phyloP scores from a whole-genome alignment of 2,329 filamentous ascomycete genomes.

The Fusarium sp. region DNA sequence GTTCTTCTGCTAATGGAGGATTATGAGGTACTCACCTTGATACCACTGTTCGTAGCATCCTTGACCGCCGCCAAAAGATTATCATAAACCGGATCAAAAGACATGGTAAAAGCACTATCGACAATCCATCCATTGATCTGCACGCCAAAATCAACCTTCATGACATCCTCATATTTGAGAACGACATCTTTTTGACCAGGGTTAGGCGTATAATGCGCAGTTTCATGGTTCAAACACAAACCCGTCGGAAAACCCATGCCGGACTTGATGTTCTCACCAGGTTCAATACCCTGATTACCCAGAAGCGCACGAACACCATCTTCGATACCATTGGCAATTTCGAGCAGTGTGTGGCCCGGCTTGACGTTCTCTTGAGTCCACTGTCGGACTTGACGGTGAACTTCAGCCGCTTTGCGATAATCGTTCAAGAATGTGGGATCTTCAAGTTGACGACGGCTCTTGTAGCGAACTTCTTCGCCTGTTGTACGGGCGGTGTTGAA shows the following conservation, averaged over 20 bases:
- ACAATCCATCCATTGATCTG: constrained; percentile 82
- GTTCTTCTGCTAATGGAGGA: fast-evolving
- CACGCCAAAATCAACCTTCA: constrained; percentile 83
- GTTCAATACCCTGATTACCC: constrained; percentile 77
- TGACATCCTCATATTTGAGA: constrained; percentile 74
- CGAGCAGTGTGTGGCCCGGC: constrained; percentile 78
- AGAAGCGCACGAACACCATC: constrained; percentile 79
- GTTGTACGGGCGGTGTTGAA: constrained; percentile 41
- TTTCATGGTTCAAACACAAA: constrained; percentile 81
- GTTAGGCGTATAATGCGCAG: constrained; percentile 86
- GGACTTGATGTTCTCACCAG: constrained; percentile 78
- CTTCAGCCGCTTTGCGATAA: constrained; percentile 82
- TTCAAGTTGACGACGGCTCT: constrained; percentile 41
- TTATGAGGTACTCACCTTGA: constrained; percentile 59
- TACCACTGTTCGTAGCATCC: constrained; percentile 83
- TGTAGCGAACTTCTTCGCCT: constrained; percentile 42
- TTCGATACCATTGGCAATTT: constrained; percentile 85
- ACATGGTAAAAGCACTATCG: constrained; percentile 80
- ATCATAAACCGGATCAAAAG: constrained; percentile 78
- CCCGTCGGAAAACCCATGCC: constrained; percentile 88
- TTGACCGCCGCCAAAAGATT: constrained; percentile 76
- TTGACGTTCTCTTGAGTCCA: constrained; percentile 83
- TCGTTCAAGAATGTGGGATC: constrained; percentile 71
- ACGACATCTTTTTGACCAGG: constrained; percentile 77
- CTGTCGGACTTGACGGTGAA: constrained; percentile 83